These are phyloP conservation scores for Tetrapyrgos nigripes DNA, from an alignment of 1,284 basidiomycete genomes.

Conservation along the genomic window DNA sequence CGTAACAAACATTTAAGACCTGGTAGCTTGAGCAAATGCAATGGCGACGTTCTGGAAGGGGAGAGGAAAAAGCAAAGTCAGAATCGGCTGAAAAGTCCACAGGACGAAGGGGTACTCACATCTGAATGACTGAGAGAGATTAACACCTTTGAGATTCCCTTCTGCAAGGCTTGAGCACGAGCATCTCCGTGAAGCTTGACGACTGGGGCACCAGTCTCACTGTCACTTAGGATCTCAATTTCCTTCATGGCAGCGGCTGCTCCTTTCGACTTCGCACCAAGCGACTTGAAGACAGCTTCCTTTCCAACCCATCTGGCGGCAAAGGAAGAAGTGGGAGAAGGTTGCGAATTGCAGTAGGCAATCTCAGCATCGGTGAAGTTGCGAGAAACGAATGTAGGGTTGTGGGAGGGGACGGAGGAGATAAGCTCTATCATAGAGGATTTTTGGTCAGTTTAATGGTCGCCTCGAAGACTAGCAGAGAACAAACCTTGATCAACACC, in stretches of 20 bases:
- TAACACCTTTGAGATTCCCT: slow-evolving; percentile 78
- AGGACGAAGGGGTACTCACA: slow-evolving; percentile 49
- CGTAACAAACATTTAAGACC: slow-evolving; percentile 10
- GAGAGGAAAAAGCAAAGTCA: slow-evolving; percentile 24
- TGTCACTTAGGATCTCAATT: slow-evolving; percentile 90
- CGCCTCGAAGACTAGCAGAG: neutral
- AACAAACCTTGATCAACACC: slow-evolving; percentile 85
- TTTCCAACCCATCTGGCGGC: slow-evolving; percentile 98
- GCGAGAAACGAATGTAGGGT: slow-evolving; percentile 87
- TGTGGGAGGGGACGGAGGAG: slow-evolving; percentile 89
- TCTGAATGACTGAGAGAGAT: slow-evolving; percentile 94
- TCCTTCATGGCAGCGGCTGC: slow-evolving; percentile 94
- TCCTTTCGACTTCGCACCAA: slow-evolving; percentile 90
- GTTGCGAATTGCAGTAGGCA: slow-evolving; percentile 87
- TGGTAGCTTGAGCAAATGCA: slow-evolving; percentile 78
- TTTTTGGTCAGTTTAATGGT: slow-evolving; percentile 18
- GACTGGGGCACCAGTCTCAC: slow-evolving; percentile 67
- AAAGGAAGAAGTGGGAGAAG: slow-evolving; percentile 89
- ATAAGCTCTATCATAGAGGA: slow-evolving; percentile 84
- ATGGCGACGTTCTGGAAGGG: slow-evolving; percentile 86
- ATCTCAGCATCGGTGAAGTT: slow-evolving; percentile 95
- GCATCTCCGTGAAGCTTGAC: slow-evolving; percentile 89
- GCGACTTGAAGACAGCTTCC: slow-evolving; percentile 98
- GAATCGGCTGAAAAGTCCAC: slow-evolving; percentile 6
- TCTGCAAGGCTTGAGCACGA: slow-evolving; percentile 71